These are phyloP conservation scores for Ganoderma sinense DNA, from an alignment of 1,284 basidiomycete species.

Conservation along the genomic window DNA sequence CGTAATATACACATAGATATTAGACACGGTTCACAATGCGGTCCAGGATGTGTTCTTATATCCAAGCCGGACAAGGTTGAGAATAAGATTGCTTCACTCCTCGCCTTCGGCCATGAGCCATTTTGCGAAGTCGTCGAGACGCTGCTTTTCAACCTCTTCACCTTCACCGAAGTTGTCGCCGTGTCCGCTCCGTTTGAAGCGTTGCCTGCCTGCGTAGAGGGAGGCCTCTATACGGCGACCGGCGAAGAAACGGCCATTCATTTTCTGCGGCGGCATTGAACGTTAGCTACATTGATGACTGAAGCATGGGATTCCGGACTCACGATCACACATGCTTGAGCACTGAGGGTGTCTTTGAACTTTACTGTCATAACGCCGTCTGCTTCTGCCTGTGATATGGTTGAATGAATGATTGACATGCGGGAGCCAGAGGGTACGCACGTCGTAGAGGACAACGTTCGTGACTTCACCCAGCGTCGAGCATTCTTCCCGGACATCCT, in stretches of 20 bases:
- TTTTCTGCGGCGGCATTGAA: conserved; percentile 70
- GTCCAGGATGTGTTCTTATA: background rate
- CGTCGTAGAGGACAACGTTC: conserved; percentile 96
- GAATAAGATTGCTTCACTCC: conserved; percentile 24
- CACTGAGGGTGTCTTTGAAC: conserved; percentile 88
- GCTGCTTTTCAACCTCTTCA: conserved; percentile 81
- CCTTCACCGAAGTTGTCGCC: conserved; percentile 65
- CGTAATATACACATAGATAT: conserved; percentile 21
- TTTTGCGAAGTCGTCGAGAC: conserved; percentile 87
- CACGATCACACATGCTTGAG: conserved; percentile 89
- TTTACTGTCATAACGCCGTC: conserved; percentile 98
- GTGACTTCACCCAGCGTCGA: conserved; percentile 93
- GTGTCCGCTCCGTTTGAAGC: conserved; percentile 79
- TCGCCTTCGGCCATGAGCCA: conserved; percentile 87
- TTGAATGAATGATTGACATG: conserved; percentile 10
- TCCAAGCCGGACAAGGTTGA: background rate
- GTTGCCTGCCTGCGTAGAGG: conserved; percentile 82
- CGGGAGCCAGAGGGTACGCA: conserved; percentile 50
- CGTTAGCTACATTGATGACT: conserved; percentile 3
- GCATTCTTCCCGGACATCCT: conserved; percentile 96
- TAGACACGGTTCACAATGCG: conserved; percentile 5
- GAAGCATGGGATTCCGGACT: conserved; percentile 41
- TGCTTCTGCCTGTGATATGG: conserved; percentile 75
- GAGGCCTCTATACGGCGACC: conserved; percentile 86
- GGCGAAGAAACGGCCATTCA: conserved; percentile 95